Base-by-base conservation (phyloP, 805 yeast species). In the Candida succiphila region DNA sequence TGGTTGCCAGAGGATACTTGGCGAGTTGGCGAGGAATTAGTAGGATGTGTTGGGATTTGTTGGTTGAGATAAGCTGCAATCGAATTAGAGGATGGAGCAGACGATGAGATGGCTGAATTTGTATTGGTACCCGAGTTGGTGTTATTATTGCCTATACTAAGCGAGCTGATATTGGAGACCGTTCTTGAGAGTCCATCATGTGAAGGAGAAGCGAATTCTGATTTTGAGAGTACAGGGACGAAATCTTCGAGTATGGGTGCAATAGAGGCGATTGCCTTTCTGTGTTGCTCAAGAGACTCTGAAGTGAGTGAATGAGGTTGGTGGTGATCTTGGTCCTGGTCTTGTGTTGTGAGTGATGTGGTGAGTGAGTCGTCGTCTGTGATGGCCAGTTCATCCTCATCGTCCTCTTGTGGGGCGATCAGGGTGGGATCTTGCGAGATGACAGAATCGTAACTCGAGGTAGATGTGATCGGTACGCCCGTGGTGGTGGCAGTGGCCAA, bases 241-340 rank as follows among this genome's bases (percentile, higher is more conserved):
- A 79, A 83, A 1, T 78, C 87, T 34, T 57, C 49, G 27, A 83
- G 54, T 49, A 82, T 79, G 2, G 94, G 92, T 1, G 89, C 89
- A 29, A 82, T 74, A 0, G 85, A 70, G 9, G 84, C 88, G 64
- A 81, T 77, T 10, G 89, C 89, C 41, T 65, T 73, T 45, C 65
- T 65, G 22, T 57, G 63, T 26, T 51, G 53, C 16, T 48, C 57
- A 20, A 57, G 33, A 1, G 61, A 45, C 23, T 54, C 58, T 17
- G 50, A 38, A 8, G 60, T 54, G 23, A 21, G 23, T 21, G 7
- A 7, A 21, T 21, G 23, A 8, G 23, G 23, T 8, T 8, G 23
- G 23, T 21, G 23, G 10, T 21, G 10, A 8, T 21, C 23, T 10
- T 21, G n/a, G n/a, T n/a, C n/a, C n/a, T n/a, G n/a, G n/a, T n/a